phyloP scores from a whole-genome alignment of 2,329 filamentous ascomycete genomes.

The Diplodia scrobiculata region DNA sequence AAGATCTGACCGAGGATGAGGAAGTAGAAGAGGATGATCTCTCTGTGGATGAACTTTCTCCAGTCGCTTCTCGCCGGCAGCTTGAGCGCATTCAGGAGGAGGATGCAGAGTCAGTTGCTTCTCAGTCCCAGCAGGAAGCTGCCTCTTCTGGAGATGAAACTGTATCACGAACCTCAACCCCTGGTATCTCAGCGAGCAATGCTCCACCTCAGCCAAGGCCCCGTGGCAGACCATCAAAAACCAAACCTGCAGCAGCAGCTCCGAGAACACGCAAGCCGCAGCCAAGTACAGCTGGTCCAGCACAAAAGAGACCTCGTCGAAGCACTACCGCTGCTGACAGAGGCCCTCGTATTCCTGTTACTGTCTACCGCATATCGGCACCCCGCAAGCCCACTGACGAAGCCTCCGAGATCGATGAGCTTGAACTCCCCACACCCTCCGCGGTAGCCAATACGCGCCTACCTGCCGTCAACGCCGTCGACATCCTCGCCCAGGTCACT shows the following conservation, averaged over 20 bases:
- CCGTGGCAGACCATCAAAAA: slow-evolving; percentile 30
- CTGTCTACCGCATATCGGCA: slow-evolving; percentile 37
- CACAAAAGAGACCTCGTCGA: slow-evolving; percentile 37
- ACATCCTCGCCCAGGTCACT: slow-evolving; percentile 55
- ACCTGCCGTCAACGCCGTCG: slow-evolving; percentile 52
- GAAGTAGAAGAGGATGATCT: slow-evolving; percentile 27
- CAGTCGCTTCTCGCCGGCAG: not conserved
- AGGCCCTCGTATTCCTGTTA: slow-evolving; percentile 35
- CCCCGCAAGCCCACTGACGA: slow-evolving; percentile 33
- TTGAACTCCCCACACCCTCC: slow-evolving; percentile 42
- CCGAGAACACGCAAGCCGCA: slow-evolving; percentile 31
- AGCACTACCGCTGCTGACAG: slow-evolving; percentile 14
- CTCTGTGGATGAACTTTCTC: slow-evolving; percentile 21
- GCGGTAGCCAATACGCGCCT: slow-evolving; percentile 44
- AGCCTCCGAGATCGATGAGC: slow-evolving; percentile 34
- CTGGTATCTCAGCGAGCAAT: slow-evolving; percentile 1
- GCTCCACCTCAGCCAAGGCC: slow-evolving; percentile 20
- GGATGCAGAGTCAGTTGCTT: slow-evolving; percentile 21
- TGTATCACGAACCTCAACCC: not conserved
- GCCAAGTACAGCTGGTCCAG: slow-evolving; percentile 24
- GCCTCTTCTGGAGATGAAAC: slow-evolving; percentile 21
- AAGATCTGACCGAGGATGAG: not conserved
- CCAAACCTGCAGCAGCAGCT: slow-evolving; percentile 27
- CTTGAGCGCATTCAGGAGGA: not conserved
- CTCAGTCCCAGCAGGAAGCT: slow-evolving; percentile 31